Percentiles rank a stretch among this genome's conserved stretches.
phyloP scores from a whole-genome alignment of 768 basidiomycete species.

The Kwoniella newhampshirensis region DNA sequence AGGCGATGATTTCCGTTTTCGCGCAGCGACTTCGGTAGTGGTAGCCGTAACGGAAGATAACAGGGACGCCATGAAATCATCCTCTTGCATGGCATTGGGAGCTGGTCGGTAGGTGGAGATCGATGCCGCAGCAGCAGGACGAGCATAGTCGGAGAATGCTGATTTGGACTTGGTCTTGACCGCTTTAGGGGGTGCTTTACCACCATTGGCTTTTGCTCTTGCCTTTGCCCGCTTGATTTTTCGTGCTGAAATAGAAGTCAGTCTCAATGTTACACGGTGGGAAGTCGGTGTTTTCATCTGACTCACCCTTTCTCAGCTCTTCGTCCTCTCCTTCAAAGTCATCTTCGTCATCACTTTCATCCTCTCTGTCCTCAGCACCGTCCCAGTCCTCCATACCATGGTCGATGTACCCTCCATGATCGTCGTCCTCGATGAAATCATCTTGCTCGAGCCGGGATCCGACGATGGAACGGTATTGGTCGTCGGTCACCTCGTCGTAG shows the following conservation, averaged over 20 bases:
- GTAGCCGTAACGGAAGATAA: constrained; percentile 59
- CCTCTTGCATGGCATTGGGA: constrained; percentile 74
- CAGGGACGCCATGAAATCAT: constrained; percentile 82
- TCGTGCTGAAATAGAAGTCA: constrained; percentile 27
- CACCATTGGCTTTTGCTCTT: constrained; percentile 26
- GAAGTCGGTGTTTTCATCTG: not conserved
- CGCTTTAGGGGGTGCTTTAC: constrained; percentile 33
- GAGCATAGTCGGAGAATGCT: constrained; percentile 43
- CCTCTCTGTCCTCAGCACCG: constrained; percentile 48
- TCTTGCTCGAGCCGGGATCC: constrained; percentile 75
- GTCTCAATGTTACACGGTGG: not conserved
- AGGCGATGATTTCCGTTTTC: constrained; percentile 60
- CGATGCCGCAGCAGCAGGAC: constrained; percentile 54
- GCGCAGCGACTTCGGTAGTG: constrained; percentile 36
- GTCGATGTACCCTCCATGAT: constrained; percentile 84
- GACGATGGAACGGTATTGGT: constrained; percentile 83
- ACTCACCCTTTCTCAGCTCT: constrained; percentile 41
- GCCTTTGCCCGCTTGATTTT: constrained; percentile 36
- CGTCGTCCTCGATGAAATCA: constrained; percentile 96
- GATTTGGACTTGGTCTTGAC: constrained; percentile 57
- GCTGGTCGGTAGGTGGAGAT: constrained; percentile 70
- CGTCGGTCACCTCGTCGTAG: constrained; percentile 88
- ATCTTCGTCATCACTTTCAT: constrained; percentile 61
- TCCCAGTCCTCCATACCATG: constrained; percentile 96
- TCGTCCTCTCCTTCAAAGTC: constrained; percentile 56